phyloP scores from a whole-genome alignment of 1,139 yeast genomes.

The Spencermartinsiella ligniputridi region DNA sequence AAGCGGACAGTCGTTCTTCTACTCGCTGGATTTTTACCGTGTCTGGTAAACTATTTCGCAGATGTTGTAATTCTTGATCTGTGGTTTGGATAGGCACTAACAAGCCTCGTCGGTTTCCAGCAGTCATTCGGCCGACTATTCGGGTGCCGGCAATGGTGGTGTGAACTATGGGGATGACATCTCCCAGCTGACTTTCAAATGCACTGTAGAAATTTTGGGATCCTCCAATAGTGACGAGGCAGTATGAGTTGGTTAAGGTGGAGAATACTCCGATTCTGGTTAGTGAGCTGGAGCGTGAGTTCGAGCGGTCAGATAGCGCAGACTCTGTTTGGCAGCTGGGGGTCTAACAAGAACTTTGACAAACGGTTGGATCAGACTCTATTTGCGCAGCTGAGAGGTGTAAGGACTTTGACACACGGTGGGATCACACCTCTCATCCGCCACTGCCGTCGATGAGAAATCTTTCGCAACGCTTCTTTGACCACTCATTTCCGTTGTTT shows the following conservation, averaged over 20 bases:
- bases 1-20: conserved; percentile 93
- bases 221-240: conserved; percentile 95
- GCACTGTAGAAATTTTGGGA: conserved; percentile 97
- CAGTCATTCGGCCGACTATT: conserved; percentile 97
- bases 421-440: too few relatives aligned
- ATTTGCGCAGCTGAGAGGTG: too few relatives aligned
- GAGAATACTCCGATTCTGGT: conserved; percentile 84
- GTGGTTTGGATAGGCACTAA: conserved; percentile 97
- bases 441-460: too few relatives aligned
- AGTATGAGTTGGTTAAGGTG: conserved; percentile 93
- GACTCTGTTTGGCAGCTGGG: too few relatives aligned
- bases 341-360: too few relatives aligned
- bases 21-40: conserved; percentile 94
- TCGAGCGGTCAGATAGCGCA: too few relatives aligned
- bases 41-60: conserved; percentile 97
- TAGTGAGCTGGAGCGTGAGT: too few relatives aligned
- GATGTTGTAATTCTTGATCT: conserved; percentile 98
- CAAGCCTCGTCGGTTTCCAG: conserved; percentile 97
- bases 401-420: too few relatives aligned
- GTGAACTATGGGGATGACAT: conserved; percentile 92
- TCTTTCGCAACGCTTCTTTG: too few relatives aligned
- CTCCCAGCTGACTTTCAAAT: conserved; percentile 96
- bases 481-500: too few relatives aligned
- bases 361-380: too few relatives aligned
- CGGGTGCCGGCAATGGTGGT: conserved; percentile 98